phyloP scores from a whole-genome alignment of 2,329 filamentous ascomycete genomes.

The Plectosphaerella cucumerina region DNA sequence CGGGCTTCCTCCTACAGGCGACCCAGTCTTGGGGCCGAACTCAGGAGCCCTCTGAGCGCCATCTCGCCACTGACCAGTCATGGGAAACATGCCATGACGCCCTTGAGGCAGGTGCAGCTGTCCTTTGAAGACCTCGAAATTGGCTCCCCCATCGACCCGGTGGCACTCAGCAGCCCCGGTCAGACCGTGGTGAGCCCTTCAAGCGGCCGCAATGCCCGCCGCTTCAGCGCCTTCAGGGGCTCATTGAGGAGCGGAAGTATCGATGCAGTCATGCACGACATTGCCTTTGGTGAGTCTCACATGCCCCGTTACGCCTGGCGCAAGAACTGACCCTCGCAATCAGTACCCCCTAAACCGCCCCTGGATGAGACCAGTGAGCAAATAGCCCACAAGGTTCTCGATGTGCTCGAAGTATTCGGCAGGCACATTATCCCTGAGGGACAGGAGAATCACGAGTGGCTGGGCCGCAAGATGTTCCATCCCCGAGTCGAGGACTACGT shows the following conservation, averaged over 20 bases:
- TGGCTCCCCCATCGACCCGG: constrained; percentile 8
- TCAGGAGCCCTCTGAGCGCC: constrained; percentile 6
- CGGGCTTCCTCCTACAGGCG: constrained; percentile 2
- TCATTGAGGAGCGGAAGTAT: background rate
- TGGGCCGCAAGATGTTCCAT: constrained; percentile 11
- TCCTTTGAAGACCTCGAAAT: constrained; percentile 7
- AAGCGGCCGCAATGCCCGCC: background rate
- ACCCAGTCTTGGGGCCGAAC: background rate
- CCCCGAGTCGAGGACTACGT: constrained; percentile 10
- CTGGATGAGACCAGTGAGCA: constrained; percentile 6
- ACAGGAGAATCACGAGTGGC: constrained; percentile 9
- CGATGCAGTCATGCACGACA: background rate
- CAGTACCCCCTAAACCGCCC: constrained; percentile 5
- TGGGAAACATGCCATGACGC: constrained; percentile 6
- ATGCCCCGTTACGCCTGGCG: background rate
- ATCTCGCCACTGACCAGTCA: constrained; percentile 7
- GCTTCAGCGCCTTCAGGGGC: constrained; percentile 6
- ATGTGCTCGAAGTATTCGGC: constrained; percentile 7
- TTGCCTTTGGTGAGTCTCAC: background rate
- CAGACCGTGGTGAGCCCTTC: background rate
- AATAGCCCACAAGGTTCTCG: constrained; percentile 10
- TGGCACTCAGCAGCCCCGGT: constrained; percentile 1
- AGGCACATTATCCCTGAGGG: constrained; percentile 9
- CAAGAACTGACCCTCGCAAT: too few species aligned
- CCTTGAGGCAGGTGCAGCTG: constrained; percentile 5